A percentile compares a stretch with the other conserved stretches of the same genome.
phyloP scores from a whole-genome alignment of 2,329 filamentous ascomycete genomes.

The Rugonectria rugulosa region DNA sequence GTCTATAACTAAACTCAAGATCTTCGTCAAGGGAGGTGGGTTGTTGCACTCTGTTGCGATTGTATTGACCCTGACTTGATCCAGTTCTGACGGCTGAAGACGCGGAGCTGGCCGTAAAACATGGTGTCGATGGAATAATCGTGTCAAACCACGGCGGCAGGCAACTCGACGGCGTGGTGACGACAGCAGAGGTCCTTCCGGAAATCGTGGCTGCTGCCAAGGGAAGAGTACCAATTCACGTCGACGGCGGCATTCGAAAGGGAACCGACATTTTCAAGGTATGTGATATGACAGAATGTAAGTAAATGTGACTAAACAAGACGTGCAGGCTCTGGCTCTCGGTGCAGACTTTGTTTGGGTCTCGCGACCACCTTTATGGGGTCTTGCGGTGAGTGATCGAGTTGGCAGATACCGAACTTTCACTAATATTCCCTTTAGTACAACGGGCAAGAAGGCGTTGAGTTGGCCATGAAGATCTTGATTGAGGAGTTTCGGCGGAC shows the following conservation, averaged over 20 bases:
- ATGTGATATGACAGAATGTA: not conserved
- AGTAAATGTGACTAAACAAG: not conserved
- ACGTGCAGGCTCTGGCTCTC: constrained; percentile 9
- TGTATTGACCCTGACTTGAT: too few species aligned
- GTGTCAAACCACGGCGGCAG: constrained; percentile 19
- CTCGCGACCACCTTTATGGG: constrained; percentile 14
- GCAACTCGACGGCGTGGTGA: constrained; percentile 16
- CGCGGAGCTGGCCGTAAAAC: constrained; percentile 7
- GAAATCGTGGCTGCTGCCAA: constrained; percentile 17
- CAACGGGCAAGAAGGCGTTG: constrained; percentile 11
- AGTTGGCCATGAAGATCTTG: constrained; percentile 10
- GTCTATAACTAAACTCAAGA: constrained; percentile 12
- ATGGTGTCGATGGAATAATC: constrained; percentile 18
- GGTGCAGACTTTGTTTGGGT: constrained; percentile 22
- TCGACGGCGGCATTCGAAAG: constrained; percentile 18
- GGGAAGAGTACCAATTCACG: constrained; percentile 14
- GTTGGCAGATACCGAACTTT: not conserved
- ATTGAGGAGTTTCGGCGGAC: constrained; percentile 19
- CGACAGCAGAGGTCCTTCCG: constrained; percentile 13
- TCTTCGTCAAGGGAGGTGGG: constrained; percentile 21
- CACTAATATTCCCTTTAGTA: not conserved
- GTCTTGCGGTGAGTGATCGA: constrained; percentile 9
- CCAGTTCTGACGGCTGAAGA: constrained; percentile 17
- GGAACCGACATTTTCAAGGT: constrained; percentile 22
- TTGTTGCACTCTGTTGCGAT: too few species aligned